A percentile compares a stretch with the other conserved stretches of the same genome.
phyloP scores from a whole-genome alignment of 1,284 basidiomycete genomes.

The Irpex sp. region DNA sequence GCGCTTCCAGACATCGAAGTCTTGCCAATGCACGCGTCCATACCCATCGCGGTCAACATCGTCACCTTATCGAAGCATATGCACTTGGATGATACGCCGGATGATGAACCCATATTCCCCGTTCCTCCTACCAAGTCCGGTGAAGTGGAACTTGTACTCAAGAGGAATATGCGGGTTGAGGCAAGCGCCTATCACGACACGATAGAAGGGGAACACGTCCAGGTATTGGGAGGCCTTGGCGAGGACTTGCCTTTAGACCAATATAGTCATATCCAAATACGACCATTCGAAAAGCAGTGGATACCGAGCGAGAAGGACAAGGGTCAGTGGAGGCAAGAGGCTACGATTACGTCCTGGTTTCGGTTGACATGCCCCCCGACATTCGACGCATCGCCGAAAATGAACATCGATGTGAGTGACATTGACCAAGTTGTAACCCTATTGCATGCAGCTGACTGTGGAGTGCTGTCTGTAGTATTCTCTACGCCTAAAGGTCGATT shows the following conservation, averaged over 20 bases:
- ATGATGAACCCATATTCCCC: slow-evolving; percentile 13
- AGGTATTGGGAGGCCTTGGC: slow-evolving; percentile 4
- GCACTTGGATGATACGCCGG: slow-evolving; percentile 8
- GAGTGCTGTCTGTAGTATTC: slow-evolving; percentile 13
- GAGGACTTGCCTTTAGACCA: background rate
- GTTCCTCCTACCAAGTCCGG: slow-evolving; percentile 12
- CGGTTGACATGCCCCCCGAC: background rate
- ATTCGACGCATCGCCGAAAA: background rate
- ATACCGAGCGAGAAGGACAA: slow-evolving; percentile 10
- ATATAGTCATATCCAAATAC: slow-evolving; percentile 2
- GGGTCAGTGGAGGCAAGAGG: slow-evolving; percentile 17
- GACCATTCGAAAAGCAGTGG: slow-evolving; percentile 15
- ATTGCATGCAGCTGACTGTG: slow-evolving; percentile 18
- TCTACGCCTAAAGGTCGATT: slow-evolving; percentile 8
- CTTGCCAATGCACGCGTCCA: slow-evolving; percentile 13
- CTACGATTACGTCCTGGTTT: slow-evolving; percentile 12
- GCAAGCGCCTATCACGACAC: background rate
- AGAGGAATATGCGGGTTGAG: background rate
- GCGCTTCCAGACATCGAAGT: slow-evolving; percentile 10
- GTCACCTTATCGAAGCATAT: slow-evolving; percentile 14
- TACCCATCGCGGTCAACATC: slow-evolving; percentile 17
- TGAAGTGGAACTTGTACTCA: slow-evolving; percentile 12
- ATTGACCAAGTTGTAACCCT: slow-evolving; percentile 13
- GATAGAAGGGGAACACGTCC: background rate
- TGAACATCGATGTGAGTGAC: background rate